A percentile compares a stretch with the other conserved stretches of the same genome.
Evolutionary conservation across 139 green algal species (phyloP).

Genomic region (Limnomonas spitsbergensis): DNA sequence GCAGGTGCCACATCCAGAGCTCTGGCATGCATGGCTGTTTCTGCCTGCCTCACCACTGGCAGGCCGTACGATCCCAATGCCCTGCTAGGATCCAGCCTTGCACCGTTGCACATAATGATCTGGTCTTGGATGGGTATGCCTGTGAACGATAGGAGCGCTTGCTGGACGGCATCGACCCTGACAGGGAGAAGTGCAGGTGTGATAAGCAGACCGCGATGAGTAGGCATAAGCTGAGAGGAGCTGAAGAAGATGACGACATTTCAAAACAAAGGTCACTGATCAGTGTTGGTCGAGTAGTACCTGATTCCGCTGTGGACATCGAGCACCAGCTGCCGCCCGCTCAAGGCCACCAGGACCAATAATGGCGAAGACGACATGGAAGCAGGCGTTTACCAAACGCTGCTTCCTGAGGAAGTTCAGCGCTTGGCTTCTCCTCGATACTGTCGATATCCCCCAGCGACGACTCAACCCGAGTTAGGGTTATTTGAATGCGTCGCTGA

Average conservation of each 20-base stretch:
- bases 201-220: background rate
- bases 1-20: no score
- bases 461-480: no score
- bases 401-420: no score
- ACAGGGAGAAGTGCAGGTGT: background rate
- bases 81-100: constrained; percentile 61
- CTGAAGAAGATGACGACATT: background rate
- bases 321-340: background rate
- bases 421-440: no score
- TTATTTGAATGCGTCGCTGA: no score
- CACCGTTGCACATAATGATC: constrained; percentile 74
- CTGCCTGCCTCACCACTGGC: constrained; percentile 60
- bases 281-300: background rate
- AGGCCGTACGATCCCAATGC: constrained; percentile 68
- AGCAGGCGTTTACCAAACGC: no score
- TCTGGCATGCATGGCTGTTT: no score
- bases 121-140: constrained; percentile 71
- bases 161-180: constrained; percentile 78
- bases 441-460: no score
- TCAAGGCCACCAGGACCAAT: background rate
- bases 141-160: constrained; percentile 70
- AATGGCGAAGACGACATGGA: no score
- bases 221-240: background rate
- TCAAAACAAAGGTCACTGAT: background rate
- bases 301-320: background rate